A percentile compares a stretch with the other conserved stretches of the same genome.
Conservation (phyloP, 352 stramenopile species). For the Pythium utonaiense region DNA sequence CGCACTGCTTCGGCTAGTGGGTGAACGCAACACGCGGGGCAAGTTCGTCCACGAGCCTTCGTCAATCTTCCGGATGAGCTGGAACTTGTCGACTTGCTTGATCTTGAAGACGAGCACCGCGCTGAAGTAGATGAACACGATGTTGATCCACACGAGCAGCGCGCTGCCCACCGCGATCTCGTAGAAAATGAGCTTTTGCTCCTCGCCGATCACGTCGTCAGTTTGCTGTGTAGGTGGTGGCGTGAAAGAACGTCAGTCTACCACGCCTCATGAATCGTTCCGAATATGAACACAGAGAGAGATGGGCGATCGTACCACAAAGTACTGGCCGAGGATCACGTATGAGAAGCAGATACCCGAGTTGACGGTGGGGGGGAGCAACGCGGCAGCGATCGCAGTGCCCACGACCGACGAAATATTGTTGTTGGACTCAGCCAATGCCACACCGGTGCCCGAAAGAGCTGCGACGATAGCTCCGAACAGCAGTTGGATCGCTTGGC, state of each 20-base stretch:
- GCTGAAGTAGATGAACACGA: conserved; percentile 86
- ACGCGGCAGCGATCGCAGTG: conserved; percentile 76
- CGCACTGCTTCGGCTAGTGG: conserved; percentile 17
- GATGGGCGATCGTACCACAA: conserved; percentile 48
- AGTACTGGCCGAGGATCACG: conserved; percentile 81
- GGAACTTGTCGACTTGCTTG: conserved; percentile 84
- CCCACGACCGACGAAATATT: conserved; percentile 90
- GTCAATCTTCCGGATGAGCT: conserved; percentile 74
- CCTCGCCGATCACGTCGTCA: conserved; percentile 73
- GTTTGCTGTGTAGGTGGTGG: conserved; percentile 16
- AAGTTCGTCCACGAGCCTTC: conserved; percentile 79
- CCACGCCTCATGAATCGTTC: too few relatives aligned
- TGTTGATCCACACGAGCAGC: conserved; percentile 86
- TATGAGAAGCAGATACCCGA: conserved; percentile 85
- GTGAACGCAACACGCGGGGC: conserved; percentile 64
- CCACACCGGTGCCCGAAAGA: conserved; percentile 70
- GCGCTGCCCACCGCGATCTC: conserved; percentile 82
- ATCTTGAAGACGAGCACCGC: conserved; percentile 88
- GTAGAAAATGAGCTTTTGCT: conserved; percentile 83
- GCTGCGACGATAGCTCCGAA: conserved; percentile 80
- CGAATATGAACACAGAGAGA: background rate
- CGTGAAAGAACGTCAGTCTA: background rate
- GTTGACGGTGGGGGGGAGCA: conserved; percentile 85
- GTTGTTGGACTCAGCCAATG: conserved; percentile 79
- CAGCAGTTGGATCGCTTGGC: conserved; percentile 73